Percentiles rank a stretch among this genome's conserved stretches.
Evolutionary conservation across 169 alveolate genomes (phyloP).

Genomic region (Eimeria praecox): DNA sequence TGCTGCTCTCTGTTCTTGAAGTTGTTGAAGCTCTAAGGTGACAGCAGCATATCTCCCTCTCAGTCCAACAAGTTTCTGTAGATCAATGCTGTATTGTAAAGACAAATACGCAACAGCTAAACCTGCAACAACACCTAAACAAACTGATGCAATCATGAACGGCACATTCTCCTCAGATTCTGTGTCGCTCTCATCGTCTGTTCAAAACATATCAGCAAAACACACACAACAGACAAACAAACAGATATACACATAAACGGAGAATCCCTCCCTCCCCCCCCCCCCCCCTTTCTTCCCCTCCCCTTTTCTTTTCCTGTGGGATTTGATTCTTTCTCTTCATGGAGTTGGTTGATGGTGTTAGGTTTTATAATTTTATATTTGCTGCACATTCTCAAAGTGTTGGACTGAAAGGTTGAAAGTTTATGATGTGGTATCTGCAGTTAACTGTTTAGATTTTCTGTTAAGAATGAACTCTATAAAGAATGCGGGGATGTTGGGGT

Average conservation of each 20-base stretch:
- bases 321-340: too few species aligned
- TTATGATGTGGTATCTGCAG: too few species aligned
- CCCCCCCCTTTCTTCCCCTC: too few species aligned
- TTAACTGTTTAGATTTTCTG: too few species aligned
- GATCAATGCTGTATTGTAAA: constrained; percentile 50
- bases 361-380: too few species aligned
- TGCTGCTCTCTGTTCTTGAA: constrained; percentile 6
- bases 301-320: too few species aligned
- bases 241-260: too few species aligned
- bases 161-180: background rate
- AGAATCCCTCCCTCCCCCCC: too few species aligned
- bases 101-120: constrained; percentile 16
- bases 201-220: background rate
- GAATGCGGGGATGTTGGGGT: too few species aligned
- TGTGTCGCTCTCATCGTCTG: background rate
- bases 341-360: too few species aligned
- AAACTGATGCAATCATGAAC: background rate
- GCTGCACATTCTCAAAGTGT: too few species aligned
- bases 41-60: constrained; percentile 21
- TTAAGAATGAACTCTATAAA: too few species aligned
- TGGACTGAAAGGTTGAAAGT: background rate
- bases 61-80: constrained; percentile 52
- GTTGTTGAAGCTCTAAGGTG: constrained; percentile 11
- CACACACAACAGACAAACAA: background rate
- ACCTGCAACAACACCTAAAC: constrained; percentile 22